Base-by-base conservation (phyloP, 1,139 yeast species). In the Yamadazyma triangularis region DNA sequence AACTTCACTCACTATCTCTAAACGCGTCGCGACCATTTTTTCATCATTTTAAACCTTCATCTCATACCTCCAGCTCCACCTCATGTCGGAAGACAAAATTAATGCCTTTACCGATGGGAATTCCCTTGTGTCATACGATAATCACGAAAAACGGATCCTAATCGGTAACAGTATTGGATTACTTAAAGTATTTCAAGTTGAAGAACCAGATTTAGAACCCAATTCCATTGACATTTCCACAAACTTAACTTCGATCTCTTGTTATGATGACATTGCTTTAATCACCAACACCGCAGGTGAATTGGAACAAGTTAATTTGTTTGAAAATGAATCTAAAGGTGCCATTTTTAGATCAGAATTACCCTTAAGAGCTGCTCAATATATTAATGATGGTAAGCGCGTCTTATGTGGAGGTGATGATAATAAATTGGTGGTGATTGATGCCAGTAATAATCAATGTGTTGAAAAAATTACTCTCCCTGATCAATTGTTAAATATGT, bases 321-420 rank as follows among this genome's bases (percentile, higher is more conserved):
- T 24, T 1, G 23, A 31, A 1, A 45, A 47, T 21, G 49, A 48
- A 25, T 47, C 59, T 4, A 40, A 38, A 15, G 56, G 60, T 2
- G 42, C 55, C 4, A 44, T 69, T 4, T 60, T 53, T 39, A 50
- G 76, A 24, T 62, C 76, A 2, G 70, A 83, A 13, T 60, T 85
- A 25, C 84, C 95, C 0, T 53, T 88, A 24, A 68, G 93, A 40
- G 84, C 77, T 39, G 65, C 79, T 4, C 60, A 60, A 12, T 77
- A 83, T 51, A 76, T 85, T 27, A 84, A 82, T 38, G 83, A 78
- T 38, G 95, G 89, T 0, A 67, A 73, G 30, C 70, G 83, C 58
- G 61, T 77, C 3, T 74, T 85, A 1, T 70, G 79, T 33, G 91
- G 87, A 18, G 93, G 95, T 32, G 93, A 86, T 47, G 93, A 84